These are phyloP conservation scores for Mrakia gelida DNA, from an alignment of 768 basidiomycete species.

Conservation along the genomic window DNA sequence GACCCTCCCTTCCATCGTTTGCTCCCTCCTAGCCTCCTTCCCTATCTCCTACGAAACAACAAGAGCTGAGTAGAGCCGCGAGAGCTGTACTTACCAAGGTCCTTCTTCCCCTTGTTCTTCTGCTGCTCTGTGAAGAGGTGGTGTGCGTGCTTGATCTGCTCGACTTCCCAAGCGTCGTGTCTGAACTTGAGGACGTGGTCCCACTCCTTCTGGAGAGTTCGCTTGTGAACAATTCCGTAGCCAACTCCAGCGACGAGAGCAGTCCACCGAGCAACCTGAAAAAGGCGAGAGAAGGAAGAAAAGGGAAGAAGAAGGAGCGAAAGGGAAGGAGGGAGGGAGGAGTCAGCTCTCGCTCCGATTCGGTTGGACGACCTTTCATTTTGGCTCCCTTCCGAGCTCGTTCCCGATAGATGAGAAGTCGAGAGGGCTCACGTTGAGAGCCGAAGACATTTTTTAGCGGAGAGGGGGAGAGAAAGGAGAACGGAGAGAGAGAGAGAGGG, in stretches of 20 bases:
- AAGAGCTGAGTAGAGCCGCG: too few species aligned
- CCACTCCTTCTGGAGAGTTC: conserved; percentile 76
- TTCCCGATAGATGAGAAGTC: neutral
- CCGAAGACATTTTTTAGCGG: neutral
- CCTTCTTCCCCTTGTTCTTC: conserved; percentile 31
- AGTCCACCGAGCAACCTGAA: conserved; percentile 87
- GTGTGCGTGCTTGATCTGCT: conserved; percentile 77
- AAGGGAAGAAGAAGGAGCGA: neutral
- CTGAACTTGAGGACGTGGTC: conserved; percentile 70
- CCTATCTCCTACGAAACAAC: too few species aligned
- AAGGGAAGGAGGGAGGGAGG: neutral
- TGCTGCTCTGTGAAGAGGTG: conserved; percentile 71
- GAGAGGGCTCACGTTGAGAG: neutral
- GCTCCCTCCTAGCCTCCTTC: too few species aligned
- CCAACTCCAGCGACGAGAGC: conserved; percentile 78
- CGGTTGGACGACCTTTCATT: too few species aligned
- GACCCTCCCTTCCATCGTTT: too few species aligned
- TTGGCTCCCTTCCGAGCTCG: too few species aligned
- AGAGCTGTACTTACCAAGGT: neutral
- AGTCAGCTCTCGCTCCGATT: neutral
- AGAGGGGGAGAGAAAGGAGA: neutral
- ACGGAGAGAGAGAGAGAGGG: neutral
- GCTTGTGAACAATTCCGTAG: conserved; percentile 89
- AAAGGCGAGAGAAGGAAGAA: conserved; percentile 15
- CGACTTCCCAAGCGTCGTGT: conserved; percentile 67